Percentiles rank a stretch among this genome's conserved stretches.
Evolutionary conservation across 805 yeast genomes (phyloP).

Genomic region (Soucietia sequanensis): DNA sequence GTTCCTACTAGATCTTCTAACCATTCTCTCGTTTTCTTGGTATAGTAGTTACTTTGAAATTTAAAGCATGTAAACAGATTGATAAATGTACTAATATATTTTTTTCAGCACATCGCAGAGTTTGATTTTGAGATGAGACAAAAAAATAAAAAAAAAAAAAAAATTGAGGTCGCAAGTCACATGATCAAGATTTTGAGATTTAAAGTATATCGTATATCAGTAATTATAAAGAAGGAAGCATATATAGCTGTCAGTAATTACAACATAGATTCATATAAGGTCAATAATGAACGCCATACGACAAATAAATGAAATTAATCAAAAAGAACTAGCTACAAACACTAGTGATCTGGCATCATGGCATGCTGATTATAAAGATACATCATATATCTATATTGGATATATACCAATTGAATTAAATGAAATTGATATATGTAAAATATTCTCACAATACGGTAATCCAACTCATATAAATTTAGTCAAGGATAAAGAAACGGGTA

Average conservation of each 20-base stretch:
- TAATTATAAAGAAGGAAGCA: no score
- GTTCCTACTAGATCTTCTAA: conserved; percentile 4
- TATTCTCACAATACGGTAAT: conserved; percentile 87
- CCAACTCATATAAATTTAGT: conserved; percentile 74
- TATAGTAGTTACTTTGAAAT: background rate
- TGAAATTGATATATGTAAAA: conserved; percentile 72
- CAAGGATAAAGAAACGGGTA: conserved; percentile 63
- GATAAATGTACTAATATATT: no score
- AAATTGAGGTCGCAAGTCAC: no score
- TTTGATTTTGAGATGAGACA: no score
- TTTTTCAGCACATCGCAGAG: no score
- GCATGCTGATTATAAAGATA: conserved; percentile 81
- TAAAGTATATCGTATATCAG: no score
- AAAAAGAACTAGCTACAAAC: conserved; percentile 62
- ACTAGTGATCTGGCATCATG: conserved; percentile 70
- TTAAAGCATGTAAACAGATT: no score
- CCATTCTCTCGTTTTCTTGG: conserved; percentile 3
- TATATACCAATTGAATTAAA: conserved; percentile 60
- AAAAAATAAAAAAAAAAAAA: no score
- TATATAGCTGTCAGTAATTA: no score
- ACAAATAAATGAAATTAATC: conserved; percentile 56
- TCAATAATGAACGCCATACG: conserved; percentile 41
- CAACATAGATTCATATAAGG: no score
- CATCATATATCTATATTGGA: conserved; percentile 78
- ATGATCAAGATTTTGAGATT: no score